Base-by-base conservation (phyloP, 2,329 filamentous ascomycete genomes). In the Neonectria magnoliae region DNA sequence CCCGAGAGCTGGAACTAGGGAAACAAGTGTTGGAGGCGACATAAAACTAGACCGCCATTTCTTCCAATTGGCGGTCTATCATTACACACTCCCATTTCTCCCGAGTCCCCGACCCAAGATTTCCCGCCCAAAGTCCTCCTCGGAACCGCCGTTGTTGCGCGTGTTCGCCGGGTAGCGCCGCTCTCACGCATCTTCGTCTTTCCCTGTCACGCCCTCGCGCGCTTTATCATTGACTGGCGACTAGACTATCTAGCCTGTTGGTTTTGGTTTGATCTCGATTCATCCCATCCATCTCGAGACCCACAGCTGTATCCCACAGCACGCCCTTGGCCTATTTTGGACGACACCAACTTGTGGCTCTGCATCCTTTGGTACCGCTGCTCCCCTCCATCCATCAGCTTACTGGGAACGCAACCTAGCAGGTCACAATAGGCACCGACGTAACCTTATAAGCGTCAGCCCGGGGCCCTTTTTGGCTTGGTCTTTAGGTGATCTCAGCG, bases 31-130 rank as follows among this genome's bases (percentile, higher is more conserved):
- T 38, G 48, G 47, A 58, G 54, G 31, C 63, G 25, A 52, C 13
- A 44, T 44, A 27, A 53, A n/a, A 59, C 64, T 71, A 74, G 72
- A 74, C 72, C 72, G 72, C 72, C 62, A 68, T 70, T 74, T 73
- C 75, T 76, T 76, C 75, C 75, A 77, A 77, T 77, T 76, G 75
- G 75, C 72, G 68, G 68, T 59, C 62, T 60, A 72, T 69, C 61
- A 76, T 76, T 77, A 75, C 72, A 68, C 68, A 73, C 66, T 71
- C 62, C 57, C 68, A 29, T 41, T 22, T 36, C 36, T 38, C 13
- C 44, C n/a, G n/a, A 20, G 38, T 42, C 9, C 52, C 57, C n/a
- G n/a, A 54, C 18, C 22, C 50, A 57, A 54, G 42, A 38, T 42
- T 51, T 47, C 48, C 36, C 57, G 61, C 54, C 50, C 16, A 25